These are phyloP conservation scores for Hymenoscyphus fructigenus DNA, from an alignment of 2,329 filamentous ascomycete species.

Conservation along the genomic window DNA sequence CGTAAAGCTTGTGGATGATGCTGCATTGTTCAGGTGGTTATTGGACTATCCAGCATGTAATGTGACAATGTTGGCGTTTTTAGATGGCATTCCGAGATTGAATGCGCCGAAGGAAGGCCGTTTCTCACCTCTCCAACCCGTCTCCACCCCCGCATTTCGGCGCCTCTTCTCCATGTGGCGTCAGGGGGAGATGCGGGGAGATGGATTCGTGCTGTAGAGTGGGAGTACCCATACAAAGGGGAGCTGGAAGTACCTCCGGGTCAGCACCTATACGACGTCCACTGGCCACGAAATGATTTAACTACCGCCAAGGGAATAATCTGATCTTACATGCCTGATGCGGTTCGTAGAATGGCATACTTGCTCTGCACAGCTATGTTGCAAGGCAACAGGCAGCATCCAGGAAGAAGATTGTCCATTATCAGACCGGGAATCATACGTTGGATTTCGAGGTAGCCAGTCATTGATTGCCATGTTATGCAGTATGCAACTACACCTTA, in stretches of 20 bases:
- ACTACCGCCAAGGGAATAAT: background rate
- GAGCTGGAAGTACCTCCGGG: background rate
- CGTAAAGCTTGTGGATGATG: background rate
- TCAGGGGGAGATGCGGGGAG: background rate
- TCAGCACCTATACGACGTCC: background rate
- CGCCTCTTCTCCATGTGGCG: background rate
- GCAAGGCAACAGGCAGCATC: background rate
- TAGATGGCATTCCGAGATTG: background rate
- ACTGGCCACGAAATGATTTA: background rate
- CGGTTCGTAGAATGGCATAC: background rate
- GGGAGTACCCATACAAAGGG: background rate
- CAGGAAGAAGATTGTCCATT: background rate
- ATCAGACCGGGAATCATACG: background rate
- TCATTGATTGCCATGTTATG: background rate
- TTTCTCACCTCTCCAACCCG: background rate
- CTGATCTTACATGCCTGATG: background rate
- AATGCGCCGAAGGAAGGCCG: conserved; percentile 18
- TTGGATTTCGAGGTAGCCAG: background rate
- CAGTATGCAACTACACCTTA: background rate
- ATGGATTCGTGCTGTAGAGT: background rate
- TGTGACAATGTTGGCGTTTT: background rate
- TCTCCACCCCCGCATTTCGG: conserved; percentile 5
- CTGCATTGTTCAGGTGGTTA: background rate
- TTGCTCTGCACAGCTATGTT: background rate
- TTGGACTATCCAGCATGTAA: background rate